Percentiles rank a stretch among this genome's conserved stretches.
phyloP scores from a whole-genome alignment of 78 protist species.

The Andalucia godoyi region DNA sequence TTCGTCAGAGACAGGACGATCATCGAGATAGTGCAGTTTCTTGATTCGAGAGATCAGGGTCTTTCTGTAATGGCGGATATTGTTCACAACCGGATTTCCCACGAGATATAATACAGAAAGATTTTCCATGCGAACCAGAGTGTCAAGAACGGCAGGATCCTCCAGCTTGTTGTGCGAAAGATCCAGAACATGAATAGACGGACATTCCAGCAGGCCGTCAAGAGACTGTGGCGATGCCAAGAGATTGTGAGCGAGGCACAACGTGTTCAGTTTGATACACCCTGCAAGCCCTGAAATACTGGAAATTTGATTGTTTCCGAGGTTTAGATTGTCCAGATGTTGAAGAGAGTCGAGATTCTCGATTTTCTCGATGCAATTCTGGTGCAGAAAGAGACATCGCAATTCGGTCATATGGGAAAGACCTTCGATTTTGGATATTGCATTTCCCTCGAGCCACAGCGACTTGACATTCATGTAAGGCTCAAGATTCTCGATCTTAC shows the following conservation, averaged over 20 bases:
- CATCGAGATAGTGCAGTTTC: constrained; percentile 60
- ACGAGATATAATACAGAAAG: background rate
- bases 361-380: constrained; percentile 16
- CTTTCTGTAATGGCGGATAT: constrained; percentile 39
- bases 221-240: constrained; percentile 2
- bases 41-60: background rate
- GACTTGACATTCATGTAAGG: constrained; percentile 42
- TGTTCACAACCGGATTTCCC: constrained; percentile 27
- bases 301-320: constrained; percentile 27
- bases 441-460: constrained; percentile 72
- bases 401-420: background rate
- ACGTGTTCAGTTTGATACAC: constrained; percentile 6
- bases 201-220: background rate
- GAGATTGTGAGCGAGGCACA: constrained; percentile 31
- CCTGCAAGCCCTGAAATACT: background rate
- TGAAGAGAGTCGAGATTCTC: background rate
- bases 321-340: constrained; percentile 25
- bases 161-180: constrained; percentile 39
- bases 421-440: constrained; percentile 18
- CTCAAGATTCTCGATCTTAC: constrained; percentile 21
- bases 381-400: constrained; percentile 25
- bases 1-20: constrained; percentile 53
- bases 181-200: constrained; percentile 10
- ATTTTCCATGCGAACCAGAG: background rate
- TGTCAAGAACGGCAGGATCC: constrained; percentile 25